Evolutionary conservation across 495 filamentous ascomycete species (phyloP), one percentile per base, ranked within the genome.

Genomic region (Halenospora varia): DNA sequence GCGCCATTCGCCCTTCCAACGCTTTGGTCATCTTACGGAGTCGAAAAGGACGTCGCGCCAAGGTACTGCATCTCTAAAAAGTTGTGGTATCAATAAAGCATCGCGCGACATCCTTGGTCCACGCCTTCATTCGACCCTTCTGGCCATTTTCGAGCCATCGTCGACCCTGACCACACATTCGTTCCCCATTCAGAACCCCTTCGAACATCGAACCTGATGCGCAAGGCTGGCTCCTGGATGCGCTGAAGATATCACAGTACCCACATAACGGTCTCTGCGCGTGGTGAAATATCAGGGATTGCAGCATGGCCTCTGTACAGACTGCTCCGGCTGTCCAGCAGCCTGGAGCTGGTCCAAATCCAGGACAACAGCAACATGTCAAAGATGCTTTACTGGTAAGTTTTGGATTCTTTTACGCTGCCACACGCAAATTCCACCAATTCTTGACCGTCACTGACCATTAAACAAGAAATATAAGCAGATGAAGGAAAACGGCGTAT

Each of bases 231-330:
- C 25, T 62, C 61, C 48, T 67, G 62, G 62, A 59, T 62, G 63
- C 63, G 57, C 55, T 57, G 26, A 57, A 24, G 11, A 25, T 24
- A 55, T 15, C 52, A 51, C 26, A 63, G 51, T 23, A 40, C 13
- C 26, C 40, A 58, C 56, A 22, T 45, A 6, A 25, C 44, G 44
- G 47, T 20, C n/a, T 10, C 23, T n/a, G 25, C 42, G 20, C 52
- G 15, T 46, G n/a, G 20, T 46, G 11, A 57, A 9, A 41, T 10
- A 47, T 55, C 51, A 23, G 24, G 3, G 50, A 6, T 56, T 35
- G 50, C 53, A 80, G 51, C 56, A 95, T 95, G 89, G 83, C 90
- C 67, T 91, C 88, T 39, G 82, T 89, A 62, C 88, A 93, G 73
- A 75, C 82, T 59, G 76, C 84, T 50, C 82, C 87, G 45, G 80